These are phyloP conservation scores for Dactylellina cionopaga DNA, from an alignment of 2,329 filamentous ascomycete species.

Conservation along the genomic window DNA sequence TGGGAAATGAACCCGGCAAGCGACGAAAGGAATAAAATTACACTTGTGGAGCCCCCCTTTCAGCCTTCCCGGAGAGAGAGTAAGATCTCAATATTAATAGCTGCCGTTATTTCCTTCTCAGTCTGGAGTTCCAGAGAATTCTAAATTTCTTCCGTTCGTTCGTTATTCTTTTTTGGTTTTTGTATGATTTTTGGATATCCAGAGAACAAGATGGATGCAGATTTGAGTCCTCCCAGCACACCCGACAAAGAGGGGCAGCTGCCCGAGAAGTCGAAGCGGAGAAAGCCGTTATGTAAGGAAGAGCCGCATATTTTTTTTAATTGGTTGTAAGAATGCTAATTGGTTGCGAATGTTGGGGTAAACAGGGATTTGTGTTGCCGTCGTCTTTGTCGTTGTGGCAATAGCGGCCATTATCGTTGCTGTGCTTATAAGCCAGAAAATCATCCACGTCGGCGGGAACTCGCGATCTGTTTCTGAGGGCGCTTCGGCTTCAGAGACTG, in stretches of 20 bases:
- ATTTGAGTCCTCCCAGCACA: conserved; percentile 29
- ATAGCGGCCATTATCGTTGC: conserved; percentile 31
- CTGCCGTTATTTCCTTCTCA: too few relatives aligned
- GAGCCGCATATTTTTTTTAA: background rate
- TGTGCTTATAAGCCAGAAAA: conserved; percentile 29
- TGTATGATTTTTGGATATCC: too few relatives aligned
- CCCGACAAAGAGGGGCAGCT: conserved; percentile 3
- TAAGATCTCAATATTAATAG: too few relatives aligned
- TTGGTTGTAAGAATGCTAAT: background rate
- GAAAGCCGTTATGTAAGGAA: conserved; percentile 20
- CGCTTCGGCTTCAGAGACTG: conserved; percentile 7
- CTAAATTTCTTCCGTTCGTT: too few relatives aligned
- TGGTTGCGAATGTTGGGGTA: background rate
- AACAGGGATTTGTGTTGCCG: conserved; percentile 36
- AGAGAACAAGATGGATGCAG: conserved; percentile 29
- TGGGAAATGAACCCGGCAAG: too few relatives aligned
- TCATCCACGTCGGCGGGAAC: conserved; percentile 28
- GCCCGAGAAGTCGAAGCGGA: background rate
- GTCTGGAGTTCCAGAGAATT: too few relatives aligned
- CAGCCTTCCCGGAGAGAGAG: too few relatives aligned
- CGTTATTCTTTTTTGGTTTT: too few relatives aligned
- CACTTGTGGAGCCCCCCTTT: too few relatives aligned
- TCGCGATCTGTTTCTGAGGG: conserved; percentile 6
- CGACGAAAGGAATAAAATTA: too few relatives aligned
- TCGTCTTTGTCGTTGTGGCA: conserved; percentile 3